Conservation (phyloP, 1,139 yeast genomes). For the Blastobotrys raffinosifermentans region DNA sequence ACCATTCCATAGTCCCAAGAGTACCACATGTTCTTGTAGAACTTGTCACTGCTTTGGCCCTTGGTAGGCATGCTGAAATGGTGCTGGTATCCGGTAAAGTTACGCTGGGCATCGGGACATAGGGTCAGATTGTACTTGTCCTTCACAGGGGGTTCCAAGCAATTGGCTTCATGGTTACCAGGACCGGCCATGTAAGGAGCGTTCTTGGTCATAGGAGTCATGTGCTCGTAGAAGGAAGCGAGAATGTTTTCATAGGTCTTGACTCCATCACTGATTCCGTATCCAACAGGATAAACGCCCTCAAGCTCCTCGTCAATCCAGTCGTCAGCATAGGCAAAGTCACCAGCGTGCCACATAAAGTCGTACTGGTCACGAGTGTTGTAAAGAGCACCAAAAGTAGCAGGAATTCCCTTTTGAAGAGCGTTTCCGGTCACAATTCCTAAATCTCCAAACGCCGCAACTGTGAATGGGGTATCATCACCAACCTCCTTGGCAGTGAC, state of each 20-base stretch:
- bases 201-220: constrained; percentile 20
- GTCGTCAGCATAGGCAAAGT: constrained; percentile 29
- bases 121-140: constrained; percentile 15
- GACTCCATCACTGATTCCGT: constrained; percentile 5
- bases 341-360: constrained; percentile 29
- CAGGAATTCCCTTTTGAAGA: neutral
- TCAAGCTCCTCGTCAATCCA: constrained; percentile 24
- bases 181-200: constrained; percentile 30
- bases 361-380: constrained; percentile 17
- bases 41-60: constrained; percentile 14
- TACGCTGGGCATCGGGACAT: constrained; percentile 25
- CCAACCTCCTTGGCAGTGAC: neutral
- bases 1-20: constrained; percentile 26
- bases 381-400: neutral
- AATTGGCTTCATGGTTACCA: constrained; percentile 30
- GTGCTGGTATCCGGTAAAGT: constrained; percentile 23
- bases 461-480: neutral
- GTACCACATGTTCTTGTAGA: constrained; percentile 24
- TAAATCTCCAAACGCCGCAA: neutral
- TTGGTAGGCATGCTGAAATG: constrained; percentile 25
- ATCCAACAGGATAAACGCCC: constrained; percentile 17
- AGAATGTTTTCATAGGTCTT: constrained; percentile 19
- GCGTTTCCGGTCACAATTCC: neutral
- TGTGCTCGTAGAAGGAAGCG: constrained; percentile 24
- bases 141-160: too few species aligned